These are phyloP conservation scores for Sphagnum fallax DNA, from an alignment of 228 moss, liverwort and hornwort genomes.

Conservation along the genomic window DNA sequence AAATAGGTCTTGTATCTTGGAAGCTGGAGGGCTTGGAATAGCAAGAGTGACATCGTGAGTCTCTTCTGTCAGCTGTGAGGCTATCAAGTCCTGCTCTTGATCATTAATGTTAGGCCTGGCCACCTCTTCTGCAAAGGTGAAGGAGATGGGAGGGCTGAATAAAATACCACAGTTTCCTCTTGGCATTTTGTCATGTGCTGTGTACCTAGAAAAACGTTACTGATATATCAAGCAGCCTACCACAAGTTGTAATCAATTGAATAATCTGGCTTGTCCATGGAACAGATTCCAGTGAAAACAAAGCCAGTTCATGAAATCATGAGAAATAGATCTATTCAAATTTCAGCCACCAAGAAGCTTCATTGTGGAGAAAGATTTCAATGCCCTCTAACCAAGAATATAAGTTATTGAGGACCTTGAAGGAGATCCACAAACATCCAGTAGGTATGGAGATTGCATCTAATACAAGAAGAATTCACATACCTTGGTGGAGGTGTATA, in stretches of 20 bases:
- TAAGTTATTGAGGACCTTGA: too few relatives aligned
- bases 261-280: constrained; percentile 7
- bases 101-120: constrained; percentile 18
- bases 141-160: constrained; percentile 33
- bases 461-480: too few relatives aligned
- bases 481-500: too few relatives aligned
- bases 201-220: constrained; percentile 22
- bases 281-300: background rate
- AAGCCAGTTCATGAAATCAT: too few relatives aligned
- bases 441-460: too few relatives aligned
- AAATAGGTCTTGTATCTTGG: constrained; percentile 32
- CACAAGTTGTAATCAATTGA: constrained; percentile 19
- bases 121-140: constrained; percentile 35
- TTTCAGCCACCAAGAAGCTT: too few relatives aligned
- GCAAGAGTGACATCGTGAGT: constrained; percentile 34
- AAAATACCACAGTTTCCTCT: constrained; percentile 26
- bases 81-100: constrained; percentile 1
- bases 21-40: constrained; percentile 31
- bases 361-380: too few relatives aligned
- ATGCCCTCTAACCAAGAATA: too few relatives aligned
- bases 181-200: constrained; percentile 25
- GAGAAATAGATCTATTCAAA: too few relatives aligned
- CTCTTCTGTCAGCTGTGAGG: constrained; percentile 19
- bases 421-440: background rate
- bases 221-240: constrained; percentile 23